These are phyloP conservation scores for Saturnispora halmiae DNA, from an alignment of 805 yeast species.

Conservation along the genomic window DNA sequence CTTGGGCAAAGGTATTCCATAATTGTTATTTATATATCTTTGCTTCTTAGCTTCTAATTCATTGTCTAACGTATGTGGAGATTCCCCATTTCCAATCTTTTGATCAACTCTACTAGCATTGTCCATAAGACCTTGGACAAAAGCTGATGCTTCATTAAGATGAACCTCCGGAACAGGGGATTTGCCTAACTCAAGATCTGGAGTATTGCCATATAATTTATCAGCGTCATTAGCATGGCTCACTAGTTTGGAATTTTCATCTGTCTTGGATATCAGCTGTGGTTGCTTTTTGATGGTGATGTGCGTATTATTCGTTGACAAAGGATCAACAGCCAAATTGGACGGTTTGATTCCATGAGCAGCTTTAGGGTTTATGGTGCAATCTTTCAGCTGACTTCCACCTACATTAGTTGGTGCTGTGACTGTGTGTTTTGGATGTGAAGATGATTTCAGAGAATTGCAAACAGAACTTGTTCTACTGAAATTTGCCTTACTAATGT, in stretches of 20 bases:
- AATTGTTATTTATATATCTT: slow-evolving; percentile 9
- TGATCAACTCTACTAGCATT: slow-evolving; percentile 19
- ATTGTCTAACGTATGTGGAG: not conserved
- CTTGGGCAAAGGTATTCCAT: slow-evolving; percentile 17
- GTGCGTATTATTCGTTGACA: slow-evolving; percentile 53
- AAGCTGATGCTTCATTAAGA: slow-evolving; percentile 37
- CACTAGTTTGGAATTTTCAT: slow-evolving; percentile 1
- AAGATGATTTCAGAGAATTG: slow-evolving; percentile 1
- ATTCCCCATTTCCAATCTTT: slow-evolving; percentile 1
- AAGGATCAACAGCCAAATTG: slow-evolving; percentile 63
- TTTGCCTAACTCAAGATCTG: not conserved
- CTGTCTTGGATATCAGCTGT: slow-evolving; percentile 11
- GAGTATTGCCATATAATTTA: slow-evolving; percentile 1
- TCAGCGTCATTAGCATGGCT: not conserved
- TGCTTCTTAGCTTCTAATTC: slow-evolving; percentile 6
- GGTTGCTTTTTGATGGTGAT: slow-evolving; percentile 62
- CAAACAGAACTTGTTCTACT: not conserved
- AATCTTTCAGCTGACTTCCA: not conserved
- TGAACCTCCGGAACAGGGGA: slow-evolving; percentile 29
- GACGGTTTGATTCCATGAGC: slow-evolving; percentile 40
- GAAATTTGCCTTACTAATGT: slow-evolving; percentile 8
- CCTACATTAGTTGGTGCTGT: not conserved
- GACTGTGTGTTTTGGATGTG: slow-evolving; percentile 1
- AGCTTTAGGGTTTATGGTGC: slow-evolving; percentile 18
- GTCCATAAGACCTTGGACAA: slow-evolving; percentile 28